These are phyloP conservation scores for Talaromyces sp. DNA, from an alignment of 2,329 filamentous ascomycete species.

Conservation along the genomic window DNA sequence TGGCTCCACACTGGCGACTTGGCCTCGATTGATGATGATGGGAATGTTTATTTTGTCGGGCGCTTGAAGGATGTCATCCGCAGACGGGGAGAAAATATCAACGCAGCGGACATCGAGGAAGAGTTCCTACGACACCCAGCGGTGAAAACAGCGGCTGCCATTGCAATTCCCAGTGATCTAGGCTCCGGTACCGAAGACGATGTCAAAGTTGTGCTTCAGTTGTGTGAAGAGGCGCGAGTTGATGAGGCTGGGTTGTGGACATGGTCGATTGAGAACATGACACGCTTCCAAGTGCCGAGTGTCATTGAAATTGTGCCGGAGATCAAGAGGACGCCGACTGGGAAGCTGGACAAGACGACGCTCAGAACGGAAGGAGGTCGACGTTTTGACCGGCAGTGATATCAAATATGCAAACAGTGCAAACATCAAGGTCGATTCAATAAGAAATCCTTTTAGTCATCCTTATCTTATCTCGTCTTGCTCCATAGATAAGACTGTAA, in stretches of 20 bases:
- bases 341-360: background rate
- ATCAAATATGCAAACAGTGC: background rate
- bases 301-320: conserved; percentile 10
- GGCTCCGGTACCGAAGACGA: too few relatives aligned
- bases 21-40: too few relatives aligned
- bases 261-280: conserved; percentile 11
- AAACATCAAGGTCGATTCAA: background rate
- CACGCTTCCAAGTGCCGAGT: conserved; percentile 11
- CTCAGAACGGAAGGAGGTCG: background rate
- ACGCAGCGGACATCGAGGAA: too few relatives aligned
- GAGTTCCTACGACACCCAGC: too few relatives aligned
- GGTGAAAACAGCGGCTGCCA: too few relatives aligned
- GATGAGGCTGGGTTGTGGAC: background rate
- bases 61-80: too few relatives aligned
- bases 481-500: background rate
- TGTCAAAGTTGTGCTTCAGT: conserved; percentile 1
- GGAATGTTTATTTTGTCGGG: too few relatives aligned
- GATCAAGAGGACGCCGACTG: background rate
- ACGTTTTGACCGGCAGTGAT: too few relatives aligned
- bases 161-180: too few relatives aligned
- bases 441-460: background rate
- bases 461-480: background rate
- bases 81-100: too few relatives aligned
- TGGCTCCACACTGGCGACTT: too few relatives aligned
- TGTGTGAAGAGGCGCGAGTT: background rate